Evolutionary conservation across 169 alveolate genomes (phyloP), one percentile per base, ranked within the genome.

Genomic region (Eimeria necatrix): DNA sequence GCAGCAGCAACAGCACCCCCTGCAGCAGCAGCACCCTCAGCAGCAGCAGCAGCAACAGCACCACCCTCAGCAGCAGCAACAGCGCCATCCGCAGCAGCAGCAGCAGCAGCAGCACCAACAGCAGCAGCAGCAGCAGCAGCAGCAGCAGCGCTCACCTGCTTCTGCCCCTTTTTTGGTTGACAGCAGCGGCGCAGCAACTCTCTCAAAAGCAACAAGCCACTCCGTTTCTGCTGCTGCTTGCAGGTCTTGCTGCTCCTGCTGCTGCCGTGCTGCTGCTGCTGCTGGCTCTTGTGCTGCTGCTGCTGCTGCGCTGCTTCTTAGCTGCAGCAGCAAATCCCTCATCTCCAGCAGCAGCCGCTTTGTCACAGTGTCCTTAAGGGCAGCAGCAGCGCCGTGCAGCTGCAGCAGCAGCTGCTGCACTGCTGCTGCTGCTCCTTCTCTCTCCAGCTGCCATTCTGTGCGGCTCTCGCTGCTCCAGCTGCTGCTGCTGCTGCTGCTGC

Each of bases 321-420:
- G 26, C 10, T 68, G 78, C 26, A 68, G 78, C 78, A 68, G 26
- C 78, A 68, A 68, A 68, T 12, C 26, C 18, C 16, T 68, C 26
- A 68, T 8, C 26, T 68, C 78, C 26, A 68, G 78, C 78, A 68
- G 26, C 78, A 68, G 26, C 6, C 78, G 18, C 78, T 68, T 12
- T 18, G 41, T n/a, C 46, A 68, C 8, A 5, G 78, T n/a, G 8
- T 68, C 41, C 78, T 68, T 10, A 8, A 68, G 78, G 16, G 20
- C 78, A 12, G 78, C 78, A 18, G 78, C 78, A 68, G 78, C 78
- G 10, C 6, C 78, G 10, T 18, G 46, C 6, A 68, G 26, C 78
- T 18, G 78, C 78, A 68, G 78, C 78, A 68, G 78, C 78, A 68
- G 78, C 78, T 68, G 78, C 78, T n/a, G 78, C 78, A 68, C 78